Conservation (phyloP, 192 early-diverging fungal genomes). For the Backusella circina region DNA sequence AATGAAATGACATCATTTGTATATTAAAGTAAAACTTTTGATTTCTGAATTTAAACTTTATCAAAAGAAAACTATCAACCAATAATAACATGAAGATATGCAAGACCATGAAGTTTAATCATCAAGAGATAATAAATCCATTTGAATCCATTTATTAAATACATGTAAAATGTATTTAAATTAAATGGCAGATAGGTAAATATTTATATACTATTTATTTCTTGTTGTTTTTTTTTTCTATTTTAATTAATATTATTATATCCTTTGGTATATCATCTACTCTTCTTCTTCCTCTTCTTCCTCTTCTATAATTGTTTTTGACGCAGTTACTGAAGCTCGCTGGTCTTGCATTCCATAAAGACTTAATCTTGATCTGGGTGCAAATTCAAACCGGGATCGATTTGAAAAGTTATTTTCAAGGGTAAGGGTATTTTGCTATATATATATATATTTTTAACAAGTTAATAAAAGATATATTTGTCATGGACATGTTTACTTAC, state of each 20-base stretch:
- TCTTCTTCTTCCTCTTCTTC: conserved; percentile 39
- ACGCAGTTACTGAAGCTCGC: not conserved
- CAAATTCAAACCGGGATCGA: conserved; percentile 22
- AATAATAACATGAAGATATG: not conserved
- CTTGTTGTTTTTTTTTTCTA: not conserved
- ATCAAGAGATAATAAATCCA: not conserved
- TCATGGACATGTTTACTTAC: not conserved
- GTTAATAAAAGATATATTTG: not conserved
- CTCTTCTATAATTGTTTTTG: conserved; percentile 31
- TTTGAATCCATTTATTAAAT: not conserved
- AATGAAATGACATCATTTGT: no score
- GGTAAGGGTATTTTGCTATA: not conserved
- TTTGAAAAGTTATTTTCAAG: conserved; percentile 5
- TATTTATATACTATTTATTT: not conserved
- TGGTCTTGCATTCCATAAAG: conserved; percentile 22
- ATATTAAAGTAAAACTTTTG: no score
- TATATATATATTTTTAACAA: conserved; percentile 5
- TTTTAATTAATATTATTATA: not conserved
- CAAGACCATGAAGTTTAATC: not conserved
- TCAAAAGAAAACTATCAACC: not conserved
- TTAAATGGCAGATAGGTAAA: not conserved
- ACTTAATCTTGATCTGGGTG: conserved; percentile 24
- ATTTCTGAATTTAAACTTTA: not conserved
- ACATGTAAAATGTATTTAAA: not conserved
- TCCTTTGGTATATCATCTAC: conserved; percentile 4